A percentile compares a stretch with the other conserved stretches of the same genome.
Evolutionary conservation across 75 land plant species (phyloP).

Genomic region (Ceratopteris richardii): DNA sequence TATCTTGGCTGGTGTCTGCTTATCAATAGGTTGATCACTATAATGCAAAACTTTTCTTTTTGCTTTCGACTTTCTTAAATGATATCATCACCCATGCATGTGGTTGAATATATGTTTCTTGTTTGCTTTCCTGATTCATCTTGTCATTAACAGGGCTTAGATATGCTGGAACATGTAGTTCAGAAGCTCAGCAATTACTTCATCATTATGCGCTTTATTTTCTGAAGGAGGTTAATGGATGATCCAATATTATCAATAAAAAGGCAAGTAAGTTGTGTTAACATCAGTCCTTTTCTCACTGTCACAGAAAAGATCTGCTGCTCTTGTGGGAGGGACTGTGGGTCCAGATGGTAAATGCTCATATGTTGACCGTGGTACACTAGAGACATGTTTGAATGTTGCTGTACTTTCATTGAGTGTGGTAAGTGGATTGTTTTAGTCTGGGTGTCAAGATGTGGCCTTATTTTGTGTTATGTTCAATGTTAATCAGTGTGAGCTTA

Average conservation of each 20-base stretch:
- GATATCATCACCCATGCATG: too few species aligned
- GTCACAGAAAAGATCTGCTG: slow-evolving; percentile 66
- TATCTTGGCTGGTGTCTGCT: slow-evolving; percentile 76
- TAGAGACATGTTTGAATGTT: slow-evolving; percentile 85
- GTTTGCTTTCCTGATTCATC: too few species aligned
- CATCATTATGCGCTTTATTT: slow-evolving; percentile 75
- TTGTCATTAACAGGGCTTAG: slow-evolving; percentile 68
- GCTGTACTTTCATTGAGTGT: slow-evolving; percentile 81
- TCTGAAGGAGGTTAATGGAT: slow-evolving; percentile 65
- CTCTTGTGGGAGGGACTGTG: slow-evolving; percentile 19
- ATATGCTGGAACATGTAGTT: slow-evolving; percentile 90
- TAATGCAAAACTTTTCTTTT: too few species aligned
- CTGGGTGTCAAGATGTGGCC: background rate
- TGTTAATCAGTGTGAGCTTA: background rate
- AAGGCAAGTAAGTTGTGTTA: background rate
- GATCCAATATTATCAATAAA: background rate
- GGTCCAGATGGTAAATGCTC: slow-evolving; percentile 50
- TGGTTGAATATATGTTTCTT: too few species aligned
- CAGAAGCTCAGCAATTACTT: slow-evolving; percentile 74
- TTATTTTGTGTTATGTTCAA: background rate
- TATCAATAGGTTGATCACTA: slow-evolving; percentile 85
- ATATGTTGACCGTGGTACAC: slow-evolving; percentile 84
- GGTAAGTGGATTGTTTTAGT: slow-evolving; percentile 30
- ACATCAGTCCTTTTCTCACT: background rate
- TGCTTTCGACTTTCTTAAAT: too few species aligned